These are phyloP conservation scores for Xenoacremonium recifei DNA, from an alignment of 2,329 filamentous ascomycete genomes.

Conservation along the genomic window DNA sequence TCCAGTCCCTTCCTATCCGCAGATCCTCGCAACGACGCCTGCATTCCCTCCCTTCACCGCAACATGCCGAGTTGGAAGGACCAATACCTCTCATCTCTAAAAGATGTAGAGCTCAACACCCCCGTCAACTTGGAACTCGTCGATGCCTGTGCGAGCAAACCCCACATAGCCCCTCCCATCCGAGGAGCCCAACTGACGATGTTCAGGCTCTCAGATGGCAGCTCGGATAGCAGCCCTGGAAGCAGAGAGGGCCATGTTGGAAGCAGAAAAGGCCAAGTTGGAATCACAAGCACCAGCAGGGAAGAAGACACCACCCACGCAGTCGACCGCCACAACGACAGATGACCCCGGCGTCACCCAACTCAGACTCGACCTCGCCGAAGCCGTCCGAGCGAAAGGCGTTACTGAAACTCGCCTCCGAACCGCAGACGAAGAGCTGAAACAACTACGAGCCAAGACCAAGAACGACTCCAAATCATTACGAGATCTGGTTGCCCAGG, in stretches of 20 bases:
- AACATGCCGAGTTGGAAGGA: conserved; percentile 70
- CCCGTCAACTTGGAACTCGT: conserved; percentile 65
- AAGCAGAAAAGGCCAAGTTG: conserved; percentile 40
- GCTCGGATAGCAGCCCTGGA: conserved; percentile 65
- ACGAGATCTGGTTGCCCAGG: conserved; percentile 60
- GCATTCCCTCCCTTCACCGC: conserved; percentile 1
- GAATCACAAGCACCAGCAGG: conserved; percentile 26
- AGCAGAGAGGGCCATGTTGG: conserved; percentile 50
- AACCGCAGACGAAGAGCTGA: conserved; percentile 61
- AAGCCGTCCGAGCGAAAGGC: conserved; percentile 72
- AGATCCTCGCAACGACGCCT: conserved; percentile 1
- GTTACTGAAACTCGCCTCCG: conserved; percentile 65
- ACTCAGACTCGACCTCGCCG: conserved; percentile 68
- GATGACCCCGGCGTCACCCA: conserved; percentile 42
- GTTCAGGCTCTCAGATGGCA: conserved; percentile 61
- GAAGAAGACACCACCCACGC: conserved; percentile 11
- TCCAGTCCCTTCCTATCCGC: background rate
- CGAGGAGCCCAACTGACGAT: conserved; percentile 16
- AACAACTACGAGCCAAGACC: conserved; percentile 58
- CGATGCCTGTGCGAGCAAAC: conserved; percentile 66
- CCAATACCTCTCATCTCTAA: conserved; percentile 75
- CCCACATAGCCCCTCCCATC: conserved; percentile 9
- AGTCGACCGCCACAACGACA: conserved; percentile 12
- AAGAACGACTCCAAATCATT: conserved; percentile 62
- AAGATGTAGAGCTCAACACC: conserved; percentile 67